Percentiles rank a stretch among this genome's conserved stretches.
These are phyloP conservation scores for Phytophthora melonis DNA, from an alignment of 352 stramenopile species.

Conservation along the genomic window DNA sequence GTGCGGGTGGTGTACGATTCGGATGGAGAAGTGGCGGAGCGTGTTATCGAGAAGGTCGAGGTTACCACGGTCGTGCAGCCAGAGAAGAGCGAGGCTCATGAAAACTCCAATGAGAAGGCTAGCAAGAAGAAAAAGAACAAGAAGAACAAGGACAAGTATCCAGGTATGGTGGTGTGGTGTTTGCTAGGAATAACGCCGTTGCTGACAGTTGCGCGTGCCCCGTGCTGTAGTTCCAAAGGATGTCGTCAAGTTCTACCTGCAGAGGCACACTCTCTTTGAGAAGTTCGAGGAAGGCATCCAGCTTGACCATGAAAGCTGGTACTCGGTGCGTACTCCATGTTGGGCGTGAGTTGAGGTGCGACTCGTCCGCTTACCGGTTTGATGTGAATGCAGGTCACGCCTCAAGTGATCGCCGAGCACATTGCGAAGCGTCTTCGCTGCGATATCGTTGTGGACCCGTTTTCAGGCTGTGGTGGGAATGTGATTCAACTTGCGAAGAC, in stretches of 20 bases:
- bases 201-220: conserved; percentile 2
- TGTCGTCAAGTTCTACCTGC: conserved; percentile 92
- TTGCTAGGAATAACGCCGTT: neutral
- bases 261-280: conserved; percentile 90
- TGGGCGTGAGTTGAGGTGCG: neutral
- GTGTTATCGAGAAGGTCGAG: conserved; percentile 52
- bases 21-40: conserved; percentile 63
- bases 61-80: conserved; percentile 21
- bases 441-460: conserved; percentile 92
- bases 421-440: conserved; percentile 84
- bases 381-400: conserved; percentile 73
- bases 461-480: conserved; percentile 94
- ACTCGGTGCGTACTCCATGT: conserved; percentile 64
- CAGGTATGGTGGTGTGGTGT: conserved; percentile 33
- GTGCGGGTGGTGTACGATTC: conserved; percentile 74
- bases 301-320: conserved; percentile 95
- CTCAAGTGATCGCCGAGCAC: conserved; percentile 90
- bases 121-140: conserved; percentile 29
- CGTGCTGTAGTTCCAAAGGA: conserved; percentile 44
- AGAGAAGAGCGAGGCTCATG: conserved; percentile 22
- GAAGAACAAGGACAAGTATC: conserved; percentile 23
- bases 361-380: neutral
- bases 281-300: conserved; percentile 92
- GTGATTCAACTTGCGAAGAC: conserved; percentile 93
- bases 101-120: conserved; percentile 17